Base-by-base conservation (phyloP, 2,329 filamentous ascomycete species). In the Penicillium sp. region DNA sequence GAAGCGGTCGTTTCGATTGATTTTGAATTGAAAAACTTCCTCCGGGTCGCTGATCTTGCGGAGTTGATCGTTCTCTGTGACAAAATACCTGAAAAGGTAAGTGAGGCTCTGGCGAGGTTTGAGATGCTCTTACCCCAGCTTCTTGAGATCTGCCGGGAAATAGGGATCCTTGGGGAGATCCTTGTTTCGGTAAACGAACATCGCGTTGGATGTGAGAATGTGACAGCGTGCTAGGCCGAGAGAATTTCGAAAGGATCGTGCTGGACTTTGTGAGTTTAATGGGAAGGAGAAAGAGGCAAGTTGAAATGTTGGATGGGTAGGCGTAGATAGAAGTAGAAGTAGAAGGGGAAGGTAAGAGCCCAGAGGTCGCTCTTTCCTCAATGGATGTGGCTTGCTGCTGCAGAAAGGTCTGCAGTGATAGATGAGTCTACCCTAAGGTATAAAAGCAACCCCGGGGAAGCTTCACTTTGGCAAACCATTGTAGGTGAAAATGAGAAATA, bases 11-110 rank as follows among this genome's bases (percentile, higher is more conserved):
- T 91, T 92, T 63, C 84, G 86, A 69, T 83, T 88, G 49, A 89
- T 73, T 69, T 86, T 87, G 79, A 83, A 96, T 62, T 90, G 83
- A 78, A 91, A 96, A 67, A 87, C 87, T 60, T 82, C 78, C 24
- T 87, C 81, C 0, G 88, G 86, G 31, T 91, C 77, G 19, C 82
- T 77, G 51, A 90, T 87, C 56, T 81, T 86, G 44, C 89, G 86
- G 57, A 96, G 83, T 66, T 93, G 85, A 62, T 93, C 90, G 0
- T 86, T 73, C 0, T 87, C 81, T 62, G 90, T 92, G 74, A 96
- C 74, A 69, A 90, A 92, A 74, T 92, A 95, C 39, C 91, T 92
- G 55, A 21, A 21, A 45, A 31, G 8, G 18, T 29, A 19, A 31
- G 18, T 18, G 5, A 21, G 16, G 19, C 26, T n/a, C 11, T 21